phyloP scores from a whole-genome alignment of 768 basidiomycete genomes.

The Hericium coralloides region DNA sequence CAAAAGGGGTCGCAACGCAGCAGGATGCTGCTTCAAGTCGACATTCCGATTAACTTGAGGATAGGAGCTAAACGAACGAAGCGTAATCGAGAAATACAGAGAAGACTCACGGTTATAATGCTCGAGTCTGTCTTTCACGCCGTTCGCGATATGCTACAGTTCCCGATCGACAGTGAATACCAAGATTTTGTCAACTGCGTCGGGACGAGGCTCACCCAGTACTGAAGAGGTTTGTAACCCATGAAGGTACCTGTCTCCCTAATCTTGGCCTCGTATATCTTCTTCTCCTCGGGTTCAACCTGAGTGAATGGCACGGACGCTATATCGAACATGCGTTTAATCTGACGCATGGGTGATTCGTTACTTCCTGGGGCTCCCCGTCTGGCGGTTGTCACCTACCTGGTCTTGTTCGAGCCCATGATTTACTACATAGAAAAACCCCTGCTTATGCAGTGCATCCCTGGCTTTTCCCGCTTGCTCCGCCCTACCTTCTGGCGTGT shows the following conservation, averaged over 20 bases:
- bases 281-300: constrained; percentile 34
- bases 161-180: constrained; percentile 14
- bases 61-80: neutral
- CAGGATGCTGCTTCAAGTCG: constrained; percentile 20
- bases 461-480: constrained; percentile 18
- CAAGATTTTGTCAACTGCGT: neutral
- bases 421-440: constrained; percentile 36
- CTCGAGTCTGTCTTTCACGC: constrained; percentile 37
- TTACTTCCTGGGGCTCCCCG: neutral
- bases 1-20: constrained; percentile 20
- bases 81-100: neutral
- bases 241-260: constrained; percentile 39
- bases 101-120: constrained; percentile 31
- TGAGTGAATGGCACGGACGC: constrained; percentile 35
- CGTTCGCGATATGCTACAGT: constrained; percentile 29
- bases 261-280: constrained; percentile 27
- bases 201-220: constrained; percentile 30
- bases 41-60: constrained; percentile 20
- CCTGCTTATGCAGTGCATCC: constrained; percentile 22
- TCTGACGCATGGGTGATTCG: constrained; percentile 18
- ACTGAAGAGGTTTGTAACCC: constrained; percentile 43
- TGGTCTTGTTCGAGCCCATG: neutral
- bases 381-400: neutral
- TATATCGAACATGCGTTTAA: constrained; percentile 38
- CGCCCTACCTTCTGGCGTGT: constrained; percentile 20